A percentile compares a stretch with the other conserved stretches of the same genome.
These are phyloP conservation scores for Knoxia roxburghii DNA, from an alignment of 257 asterid species.

Conservation along the genomic window DNA sequence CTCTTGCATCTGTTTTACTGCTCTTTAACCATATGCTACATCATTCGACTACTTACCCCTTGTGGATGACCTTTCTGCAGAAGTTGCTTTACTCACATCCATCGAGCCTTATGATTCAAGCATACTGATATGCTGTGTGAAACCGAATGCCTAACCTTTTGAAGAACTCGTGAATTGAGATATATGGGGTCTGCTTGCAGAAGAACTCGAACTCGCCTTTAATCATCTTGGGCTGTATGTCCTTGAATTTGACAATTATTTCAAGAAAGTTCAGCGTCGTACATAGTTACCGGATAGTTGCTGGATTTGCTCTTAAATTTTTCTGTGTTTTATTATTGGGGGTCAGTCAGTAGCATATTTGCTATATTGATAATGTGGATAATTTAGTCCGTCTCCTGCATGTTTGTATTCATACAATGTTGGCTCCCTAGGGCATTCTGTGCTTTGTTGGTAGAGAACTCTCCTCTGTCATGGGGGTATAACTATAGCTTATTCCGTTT, in stretches of 20 bases:
- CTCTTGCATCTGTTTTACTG: background rate
- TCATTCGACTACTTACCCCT: background rate
- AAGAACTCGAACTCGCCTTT: background rate
- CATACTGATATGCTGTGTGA: constrained; percentile 10
- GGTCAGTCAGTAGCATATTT: constrained; percentile 13
- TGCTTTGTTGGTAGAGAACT: background rate
- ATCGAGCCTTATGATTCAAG: constrained; percentile 1
- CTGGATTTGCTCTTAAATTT: constrained; percentile 8
- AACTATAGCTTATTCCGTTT: background rate
- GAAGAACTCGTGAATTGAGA: constrained; percentile 4
- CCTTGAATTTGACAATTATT: constrained; percentile 12
- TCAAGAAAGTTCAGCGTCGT: constrained; percentile 13
- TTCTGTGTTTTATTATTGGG: background rate
- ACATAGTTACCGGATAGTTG: constrained; percentile 12
- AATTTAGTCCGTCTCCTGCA: constrained; percentile 3
- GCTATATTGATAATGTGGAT: constrained; percentile 2
- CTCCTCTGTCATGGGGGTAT: background rate
- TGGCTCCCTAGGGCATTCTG: background rate
- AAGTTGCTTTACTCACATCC: background rate
- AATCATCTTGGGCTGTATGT: constrained; percentile 3
- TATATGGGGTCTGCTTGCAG: constrained; percentile 6
- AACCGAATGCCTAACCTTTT: background rate
- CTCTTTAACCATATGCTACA: background rate
- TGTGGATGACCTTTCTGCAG: background rate
- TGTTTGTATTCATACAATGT: constrained; percentile 14